phyloP scores from a whole-genome alignment of 2,329 filamentous ascomycete species.

The Aulographum hederae region DNA sequence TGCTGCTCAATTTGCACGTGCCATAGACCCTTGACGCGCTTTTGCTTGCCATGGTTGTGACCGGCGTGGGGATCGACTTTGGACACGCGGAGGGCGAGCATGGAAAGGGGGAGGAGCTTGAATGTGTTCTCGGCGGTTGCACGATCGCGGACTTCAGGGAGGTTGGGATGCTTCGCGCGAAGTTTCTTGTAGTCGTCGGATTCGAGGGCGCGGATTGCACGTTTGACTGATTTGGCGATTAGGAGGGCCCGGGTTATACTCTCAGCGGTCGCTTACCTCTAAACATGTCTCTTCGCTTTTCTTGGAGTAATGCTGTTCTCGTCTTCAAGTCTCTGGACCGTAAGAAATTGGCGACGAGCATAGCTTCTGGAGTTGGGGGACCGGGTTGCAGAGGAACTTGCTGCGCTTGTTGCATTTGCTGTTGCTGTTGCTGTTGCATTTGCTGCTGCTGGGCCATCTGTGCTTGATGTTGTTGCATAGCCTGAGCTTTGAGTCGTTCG shows the following conservation, averaged over 20 bases:
- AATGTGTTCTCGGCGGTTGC: slow-evolving; percentile 83
- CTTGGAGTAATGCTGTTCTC: slow-evolving; percentile 81
- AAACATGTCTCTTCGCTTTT: slow-evolving; percentile 97
- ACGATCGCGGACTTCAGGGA: slow-evolving; percentile 76
- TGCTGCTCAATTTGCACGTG: slow-evolving; percentile 91
- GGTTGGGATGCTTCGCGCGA: slow-evolving; percentile 68
- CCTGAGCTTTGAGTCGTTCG: slow-evolving; percentile 31
- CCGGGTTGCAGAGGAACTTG: slow-evolving; percentile 54
- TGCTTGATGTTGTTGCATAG: slow-evolving; percentile 36
- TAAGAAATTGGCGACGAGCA: slow-evolving; percentile 81
- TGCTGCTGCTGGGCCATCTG: slow-evolving; percentile 21
- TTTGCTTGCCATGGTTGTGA: slow-evolving; percentile 45
- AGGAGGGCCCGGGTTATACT: neutral
- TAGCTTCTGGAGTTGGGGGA: slow-evolving; percentile 71
- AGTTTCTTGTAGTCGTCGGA: slow-evolving; percentile 84
- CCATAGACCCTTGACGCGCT: slow-evolving; percentile 91
- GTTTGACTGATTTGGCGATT: slow-evolving; percentile 52
- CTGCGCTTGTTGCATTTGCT: slow-evolving; percentile 22
- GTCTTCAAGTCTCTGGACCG: slow-evolving; percentile 70
- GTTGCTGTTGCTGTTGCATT: slow-evolving; percentile 18
- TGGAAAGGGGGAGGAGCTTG: slow-evolving; percentile 84
- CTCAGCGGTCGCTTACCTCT: slow-evolving; percentile 40
- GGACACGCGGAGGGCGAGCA: slow-evolving; percentile 76
- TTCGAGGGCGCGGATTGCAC: slow-evolving; percentile 76
- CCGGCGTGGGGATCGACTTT: slow-evolving; percentile 63